phyloP scores from a whole-genome alignment of 768 basidiomycete species.

The Chalciporus pseudorubinellus region DNA sequence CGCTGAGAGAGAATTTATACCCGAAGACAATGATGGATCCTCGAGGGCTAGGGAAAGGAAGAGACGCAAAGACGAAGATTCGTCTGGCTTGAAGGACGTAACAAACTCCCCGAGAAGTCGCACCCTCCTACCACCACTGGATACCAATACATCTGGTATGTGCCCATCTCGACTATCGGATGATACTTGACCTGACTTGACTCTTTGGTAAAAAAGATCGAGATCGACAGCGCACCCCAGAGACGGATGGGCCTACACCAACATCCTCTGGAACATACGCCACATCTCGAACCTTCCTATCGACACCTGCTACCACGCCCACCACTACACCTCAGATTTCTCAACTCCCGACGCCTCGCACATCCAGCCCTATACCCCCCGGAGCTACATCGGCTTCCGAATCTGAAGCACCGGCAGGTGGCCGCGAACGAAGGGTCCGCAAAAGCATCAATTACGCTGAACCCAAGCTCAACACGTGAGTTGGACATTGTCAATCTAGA shows the following conservation, averaged over 20 bases:
- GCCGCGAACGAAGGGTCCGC: slow-evolving; percentile 55
- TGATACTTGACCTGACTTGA: slow-evolving; percentile 13
- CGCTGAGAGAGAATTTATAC: slow-evolving; percentile 16
- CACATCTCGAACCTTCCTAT: slow-evolving; percentile 39
- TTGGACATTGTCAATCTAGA: slow-evolving; percentile 13
- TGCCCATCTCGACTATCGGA: slow-evolving; percentile 1
- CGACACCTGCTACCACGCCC: slow-evolving; percentile 46
- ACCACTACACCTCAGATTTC: slow-evolving; percentile 32
- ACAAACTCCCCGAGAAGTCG: slow-evolving; percentile 53
- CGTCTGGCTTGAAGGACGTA: slow-evolving; percentile 54
- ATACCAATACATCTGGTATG: slow-evolving; percentile 39
- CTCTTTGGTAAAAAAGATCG: slow-evolving; percentile 27
- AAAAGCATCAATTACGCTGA: slow-evolving; percentile 87
- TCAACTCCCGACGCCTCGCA: slow-evolving; percentile 49
- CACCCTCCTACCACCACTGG: slow-evolving; percentile 33
- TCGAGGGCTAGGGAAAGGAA: slow-evolving; percentile 39
- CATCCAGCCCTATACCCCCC: slow-evolving; percentile 44
- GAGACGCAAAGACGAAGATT: slow-evolving; percentile 38
- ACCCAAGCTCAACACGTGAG: slow-evolving; percentile 85
- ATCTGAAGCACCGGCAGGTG: slow-evolving; percentile 27
- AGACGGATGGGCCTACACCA: slow-evolving; percentile 33
- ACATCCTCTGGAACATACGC: slow-evolving; percentile 37
- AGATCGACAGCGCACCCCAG: slow-evolving; percentile 37
- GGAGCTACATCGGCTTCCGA: slow-evolving; percentile 35
- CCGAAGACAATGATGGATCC: slow-evolving; percentile 24